These are phyloP conservation scores for Leccinum variicolor DNA, from an alignment of 768 basidiomycete genomes.

Conservation along the genomic window DNA sequence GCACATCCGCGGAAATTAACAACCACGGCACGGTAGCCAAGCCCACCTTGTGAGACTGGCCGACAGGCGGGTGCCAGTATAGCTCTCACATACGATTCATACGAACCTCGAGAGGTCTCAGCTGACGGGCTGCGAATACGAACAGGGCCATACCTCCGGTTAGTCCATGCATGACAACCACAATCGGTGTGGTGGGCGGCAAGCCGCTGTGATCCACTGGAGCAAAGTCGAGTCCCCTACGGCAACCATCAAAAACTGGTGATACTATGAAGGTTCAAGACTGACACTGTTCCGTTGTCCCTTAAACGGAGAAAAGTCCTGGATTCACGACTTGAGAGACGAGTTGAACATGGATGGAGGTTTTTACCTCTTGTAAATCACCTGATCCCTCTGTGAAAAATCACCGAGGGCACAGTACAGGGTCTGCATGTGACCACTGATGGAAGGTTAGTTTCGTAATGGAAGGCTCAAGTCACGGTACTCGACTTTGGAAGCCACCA, in stretches of 20 bases:
- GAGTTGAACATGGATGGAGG: not conserved
- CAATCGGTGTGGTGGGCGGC: slow-evolving; percentile 24
- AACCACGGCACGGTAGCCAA: slow-evolving; percentile 88
- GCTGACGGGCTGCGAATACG: not conserved
- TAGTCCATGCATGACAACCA: slow-evolving; percentile 32
- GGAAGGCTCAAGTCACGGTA: not conserved
- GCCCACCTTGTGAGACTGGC: slow-evolving; percentile 72
- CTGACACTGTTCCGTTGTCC: slow-evolving; percentile 34
- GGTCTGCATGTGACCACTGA: slow-evolving; percentile 33
- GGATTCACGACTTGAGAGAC: slow-evolving; percentile 3
- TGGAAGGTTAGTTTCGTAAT: slow-evolving; percentile 13
- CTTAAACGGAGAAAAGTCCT: slow-evolving; percentile 29
- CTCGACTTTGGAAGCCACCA: slow-evolving; percentile 35
- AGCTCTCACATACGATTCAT: slow-evolving; percentile 87
- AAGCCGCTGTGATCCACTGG: slow-evolving; percentile 24
- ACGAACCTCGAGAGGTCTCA: slow-evolving; percentile 54
- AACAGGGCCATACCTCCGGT: slow-evolving; percentile 27
- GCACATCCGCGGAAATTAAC: slow-evolving; percentile 91
- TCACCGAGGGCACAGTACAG: slow-evolving; percentile 30
- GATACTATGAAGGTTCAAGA: not conserved
- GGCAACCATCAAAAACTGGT: not conserved
- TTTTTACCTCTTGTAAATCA: slow-evolving; percentile 30
- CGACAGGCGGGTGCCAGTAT: slow-evolving; percentile 72
- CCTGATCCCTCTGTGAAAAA: slow-evolving; percentile 29
- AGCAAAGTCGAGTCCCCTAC: slow-evolving; percentile 33